These are phyloP conservation scores for Sordaria brevicollis DNA, from an alignment of 495 filamentous ascomycete species.

Conservation along the genomic window DNA sequence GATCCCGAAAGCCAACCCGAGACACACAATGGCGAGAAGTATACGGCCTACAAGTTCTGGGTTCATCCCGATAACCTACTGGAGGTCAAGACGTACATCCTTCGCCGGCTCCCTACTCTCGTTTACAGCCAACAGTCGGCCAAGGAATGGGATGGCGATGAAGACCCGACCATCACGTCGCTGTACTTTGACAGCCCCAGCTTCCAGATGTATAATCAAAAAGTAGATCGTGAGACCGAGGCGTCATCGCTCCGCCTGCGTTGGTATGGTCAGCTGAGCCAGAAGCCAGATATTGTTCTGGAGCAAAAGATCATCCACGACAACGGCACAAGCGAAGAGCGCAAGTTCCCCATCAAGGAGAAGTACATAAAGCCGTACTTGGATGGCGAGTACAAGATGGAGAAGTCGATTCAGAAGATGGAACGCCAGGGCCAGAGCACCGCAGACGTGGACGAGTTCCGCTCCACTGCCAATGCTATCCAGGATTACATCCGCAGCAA, in stretches of 20 bases:
- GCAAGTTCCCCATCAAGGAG: constrained; percentile 74
- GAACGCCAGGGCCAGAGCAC: constrained; percentile 50
- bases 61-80: constrained; percentile 89
- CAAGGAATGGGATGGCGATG: constrained; percentile 59
- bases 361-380: constrained; percentile 91
- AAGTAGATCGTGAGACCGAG: constrained; percentile 66
- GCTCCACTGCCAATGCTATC: constrained; percentile 62
- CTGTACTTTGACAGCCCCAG: constrained; percentile 87
- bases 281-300: constrained; percentile 66
- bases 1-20: constrained; percentile 30
- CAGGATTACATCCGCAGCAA: constrained; percentile 70
- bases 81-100: constrained; percentile 89
- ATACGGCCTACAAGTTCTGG: constrained; percentile 97
- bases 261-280: constrained; percentile 80
- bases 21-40: constrained; percentile 51
- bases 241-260: constrained; percentile 76
- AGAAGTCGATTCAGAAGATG: constrained; percentile 80
- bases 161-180: constrained; percentile 86
- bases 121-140: constrained; percentile 87
- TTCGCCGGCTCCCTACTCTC: constrained; percentile 79
- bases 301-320: constrained; percentile 83
- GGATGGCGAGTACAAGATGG: constrained; percentile 79
- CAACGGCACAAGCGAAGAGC: constrained; percentile 63
- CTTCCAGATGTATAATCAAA: constrained; percentile 76
- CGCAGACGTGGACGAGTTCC: constrained; percentile 57